Conservation (phyloP, 768 basidiomycete genomes). For the Gelatoporia subvermispora region DNA sequence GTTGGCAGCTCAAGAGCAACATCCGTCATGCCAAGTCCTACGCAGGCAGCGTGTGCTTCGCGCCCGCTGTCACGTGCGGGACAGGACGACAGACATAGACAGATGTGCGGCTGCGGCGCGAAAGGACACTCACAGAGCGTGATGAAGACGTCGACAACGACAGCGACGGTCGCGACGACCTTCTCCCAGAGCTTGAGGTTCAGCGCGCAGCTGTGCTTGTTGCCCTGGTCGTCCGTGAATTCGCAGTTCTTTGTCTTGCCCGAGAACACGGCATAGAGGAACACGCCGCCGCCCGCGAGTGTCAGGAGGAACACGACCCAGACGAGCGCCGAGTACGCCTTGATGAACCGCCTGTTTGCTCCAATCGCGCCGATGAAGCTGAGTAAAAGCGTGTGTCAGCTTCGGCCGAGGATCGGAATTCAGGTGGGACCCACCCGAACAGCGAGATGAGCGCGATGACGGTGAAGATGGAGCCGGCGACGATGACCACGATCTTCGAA, state of each 20-base stretch:
- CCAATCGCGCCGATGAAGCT: conserved; percentile 24
- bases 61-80: neutral
- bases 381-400: neutral
- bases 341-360: conserved; percentile 23
- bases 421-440: conserved; percentile 18
- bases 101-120: neutral
- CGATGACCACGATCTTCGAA: conserved; percentile 13
- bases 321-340: conserved; percentile 19
- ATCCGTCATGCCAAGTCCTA: neutral
- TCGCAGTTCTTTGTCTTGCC: conserved; percentile 14
- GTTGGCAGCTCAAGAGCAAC: neutral
- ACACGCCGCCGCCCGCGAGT: conserved; percentile 12
- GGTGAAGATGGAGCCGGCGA: conserved; percentile 16
- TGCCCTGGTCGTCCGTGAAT: conserved; percentile 11
- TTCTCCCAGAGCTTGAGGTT: conserved; percentile 17
- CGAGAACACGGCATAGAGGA: conserved; percentile 18
- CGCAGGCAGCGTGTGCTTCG: neutral
- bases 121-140: conserved; percentile 18
- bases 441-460: conserved; percentile 20
- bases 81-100: neutral
- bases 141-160: conserved; percentile 15
- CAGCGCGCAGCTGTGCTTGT: conserved; percentile 10
- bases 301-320: conserved; percentile 20
- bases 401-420: neutral
- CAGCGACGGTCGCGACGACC: conserved; percentile 15